Conservation (phyloP, 768 basidiomycete species). For the Trametes cinnabarina region DNA sequence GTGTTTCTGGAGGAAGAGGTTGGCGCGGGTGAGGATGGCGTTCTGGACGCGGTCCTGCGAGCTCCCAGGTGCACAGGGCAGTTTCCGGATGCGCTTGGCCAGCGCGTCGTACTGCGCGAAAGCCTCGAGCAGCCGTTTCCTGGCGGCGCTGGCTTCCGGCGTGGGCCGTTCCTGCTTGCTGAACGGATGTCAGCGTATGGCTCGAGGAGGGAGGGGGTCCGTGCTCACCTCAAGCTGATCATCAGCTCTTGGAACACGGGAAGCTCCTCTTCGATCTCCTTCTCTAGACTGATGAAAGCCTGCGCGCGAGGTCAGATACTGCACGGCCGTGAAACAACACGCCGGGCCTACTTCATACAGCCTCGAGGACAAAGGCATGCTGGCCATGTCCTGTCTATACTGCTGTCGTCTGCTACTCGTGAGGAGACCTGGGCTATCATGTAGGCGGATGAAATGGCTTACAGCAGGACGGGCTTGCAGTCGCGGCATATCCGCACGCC, state of each 20-base stretch:
- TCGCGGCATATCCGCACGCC: conserved; percentile 85
- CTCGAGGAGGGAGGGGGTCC: not conserved
- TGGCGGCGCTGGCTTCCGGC: conserved; percentile 63
- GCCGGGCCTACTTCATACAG: conserved; percentile 61
- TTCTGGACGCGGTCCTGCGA: conserved; percentile 84
- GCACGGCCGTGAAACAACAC: not conserved
- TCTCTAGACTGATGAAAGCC: conserved; percentile 73
- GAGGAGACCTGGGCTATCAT: not conserved
- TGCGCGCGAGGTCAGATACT: conserved; percentile 29
- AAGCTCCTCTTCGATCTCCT: conserved; percentile 84
- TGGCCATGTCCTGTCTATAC: conserved; percentile 61
- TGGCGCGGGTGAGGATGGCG: conserved; percentile 76
- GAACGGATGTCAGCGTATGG: conserved; percentile 29
- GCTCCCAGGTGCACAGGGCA: conserved; percentile 64
- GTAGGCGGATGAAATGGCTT: conserved; percentile 31
- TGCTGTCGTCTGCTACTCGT: conserved; percentile 63
- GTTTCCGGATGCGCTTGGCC: conserved; percentile 75
- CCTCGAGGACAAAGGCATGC: conserved; percentile 59
- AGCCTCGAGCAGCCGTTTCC: conserved; percentile 80
- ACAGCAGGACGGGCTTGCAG: conserved; percentile 81
- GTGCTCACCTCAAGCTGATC: conserved; percentile 56
- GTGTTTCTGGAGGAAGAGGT: conserved; percentile 80
- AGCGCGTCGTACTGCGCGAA: conserved; percentile 89
- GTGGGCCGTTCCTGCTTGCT: conserved; percentile 52
- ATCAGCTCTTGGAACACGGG: conserved; percentile 89